Percentiles rank a stretch among this genome's conserved stretches.
phyloP scores from a whole-genome alignment of 1,284 basidiomycete species.

The Papiliotrema laurentii region DNA sequence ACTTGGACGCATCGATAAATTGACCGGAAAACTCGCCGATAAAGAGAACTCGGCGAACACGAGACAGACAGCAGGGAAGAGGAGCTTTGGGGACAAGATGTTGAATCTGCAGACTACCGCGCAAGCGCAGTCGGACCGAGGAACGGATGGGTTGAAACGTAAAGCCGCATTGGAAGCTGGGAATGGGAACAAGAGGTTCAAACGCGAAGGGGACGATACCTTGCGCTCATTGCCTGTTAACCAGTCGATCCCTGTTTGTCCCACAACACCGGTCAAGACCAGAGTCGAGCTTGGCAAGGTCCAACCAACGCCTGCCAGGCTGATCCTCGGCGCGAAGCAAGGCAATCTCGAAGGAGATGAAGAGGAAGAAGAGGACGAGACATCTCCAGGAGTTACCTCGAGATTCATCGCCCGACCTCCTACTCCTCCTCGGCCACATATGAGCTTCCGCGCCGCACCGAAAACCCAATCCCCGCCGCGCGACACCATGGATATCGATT shows the following conservation, averaged over 20 bases:
- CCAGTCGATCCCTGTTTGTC: too few relatives aligned
- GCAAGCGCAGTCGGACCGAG: neutral
- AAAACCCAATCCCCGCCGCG: neutral
- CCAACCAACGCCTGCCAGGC: neutral
- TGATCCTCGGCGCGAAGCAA: neutral
- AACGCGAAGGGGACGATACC: too few relatives aligned
- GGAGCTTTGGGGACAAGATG: neutral
- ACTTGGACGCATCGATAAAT: neutral
- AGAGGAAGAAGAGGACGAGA: neutral
- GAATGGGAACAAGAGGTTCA: neutral
- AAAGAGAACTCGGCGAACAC: neutral
- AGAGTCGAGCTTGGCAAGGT: neutral
- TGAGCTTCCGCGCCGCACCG: neutral
- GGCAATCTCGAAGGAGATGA: neutral
- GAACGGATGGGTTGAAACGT: neutral
- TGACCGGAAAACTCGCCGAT: slow-evolving; percentile 1
- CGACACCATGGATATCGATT: neutral
- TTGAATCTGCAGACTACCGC: neutral
- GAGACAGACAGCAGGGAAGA: neutral
- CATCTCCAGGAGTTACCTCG: neutral
- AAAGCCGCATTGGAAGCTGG: neutral
- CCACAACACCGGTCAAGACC: neutral
- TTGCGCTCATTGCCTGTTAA: too few relatives aligned
- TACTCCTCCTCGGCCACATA: slow-evolving; percentile 10
- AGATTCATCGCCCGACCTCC: slow-evolving; percentile 8